Conservation (phyloP, 148 eudicot genomes). For the Arbutus unedo region DNA sequence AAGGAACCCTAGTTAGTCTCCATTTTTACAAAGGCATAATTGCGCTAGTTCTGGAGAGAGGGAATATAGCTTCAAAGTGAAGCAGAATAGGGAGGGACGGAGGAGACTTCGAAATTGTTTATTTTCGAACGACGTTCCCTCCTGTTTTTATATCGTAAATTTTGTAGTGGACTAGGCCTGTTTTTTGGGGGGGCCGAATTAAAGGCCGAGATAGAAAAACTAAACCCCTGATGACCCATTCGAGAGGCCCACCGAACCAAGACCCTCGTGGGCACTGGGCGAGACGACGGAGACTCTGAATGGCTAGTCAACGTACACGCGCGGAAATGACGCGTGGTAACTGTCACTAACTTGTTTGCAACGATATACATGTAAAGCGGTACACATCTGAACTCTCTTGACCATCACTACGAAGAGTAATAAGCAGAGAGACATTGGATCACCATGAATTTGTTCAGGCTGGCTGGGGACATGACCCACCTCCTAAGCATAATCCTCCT, state of each 20-base stretch:
- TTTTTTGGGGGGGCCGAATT: no score
- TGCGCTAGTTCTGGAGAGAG: no score
- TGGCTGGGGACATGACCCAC: slow-evolving; percentile 62
- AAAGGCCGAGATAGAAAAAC: no score
- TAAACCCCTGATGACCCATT: no score
- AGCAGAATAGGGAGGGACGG: slow-evolving; percentile 31
- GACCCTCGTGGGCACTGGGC: no score
- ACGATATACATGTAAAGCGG: background rate
- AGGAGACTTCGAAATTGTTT: slow-evolving; percentile 23
- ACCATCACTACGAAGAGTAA: no score
- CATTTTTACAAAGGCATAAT: background rate
- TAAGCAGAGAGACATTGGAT: background rate
- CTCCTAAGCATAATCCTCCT: slow-evolving; percentile 51
- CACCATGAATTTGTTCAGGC: slow-evolving; percentile 45
- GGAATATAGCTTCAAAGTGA: slow-evolving; percentile 62
- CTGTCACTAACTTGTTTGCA: background rate
- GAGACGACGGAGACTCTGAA: no score
- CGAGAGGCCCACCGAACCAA: no score
- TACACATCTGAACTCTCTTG: background rate
- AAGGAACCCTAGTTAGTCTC: slow-evolving; percentile 34
- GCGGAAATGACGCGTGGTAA: background rate
- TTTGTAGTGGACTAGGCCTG: background rate
- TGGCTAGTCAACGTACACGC: no score
- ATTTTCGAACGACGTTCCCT: slow-evolving; percentile 20
- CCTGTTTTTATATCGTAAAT: slow-evolving; percentile 16